phyloP scores from a whole-genome alignment of 2,329 filamentous ascomycete genomes.

The Colletotrichum viniferum region DNA sequence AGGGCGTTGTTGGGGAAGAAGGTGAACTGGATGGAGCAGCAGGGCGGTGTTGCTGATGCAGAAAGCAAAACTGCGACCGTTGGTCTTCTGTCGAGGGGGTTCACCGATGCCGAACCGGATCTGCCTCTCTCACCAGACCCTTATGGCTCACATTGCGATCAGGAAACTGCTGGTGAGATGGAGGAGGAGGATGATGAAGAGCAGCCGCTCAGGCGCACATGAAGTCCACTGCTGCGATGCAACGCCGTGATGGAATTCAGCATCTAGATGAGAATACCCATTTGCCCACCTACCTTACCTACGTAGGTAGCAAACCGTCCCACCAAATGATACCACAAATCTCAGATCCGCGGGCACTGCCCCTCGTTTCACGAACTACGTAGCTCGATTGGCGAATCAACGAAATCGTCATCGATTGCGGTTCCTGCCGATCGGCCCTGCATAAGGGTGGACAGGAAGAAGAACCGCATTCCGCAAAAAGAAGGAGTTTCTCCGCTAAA shows the following conservation, averaged over 20 bases:
- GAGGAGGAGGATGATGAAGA: neutral
- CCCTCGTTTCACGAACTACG: neutral
- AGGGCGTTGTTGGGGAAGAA: neutral
- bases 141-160: neutral
- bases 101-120: neutral
- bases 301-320: too few species aligned
- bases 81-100: neutral
- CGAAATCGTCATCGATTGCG: slow-evolving; percentile 11
- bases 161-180: neutral
- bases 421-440: slow-evolving; percentile 9
- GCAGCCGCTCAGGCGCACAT: neutral
- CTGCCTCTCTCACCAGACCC: neutral
- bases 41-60: neutral
- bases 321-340: neutral
- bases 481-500: neutral
- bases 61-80: neutral
- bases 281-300: too few species aligned
- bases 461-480: neutral
- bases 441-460: neutral
- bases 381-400: slow-evolving; percentile 10
- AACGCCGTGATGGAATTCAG: neutral
- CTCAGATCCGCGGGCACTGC: neutral
- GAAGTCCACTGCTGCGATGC: neutral
- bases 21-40: slow-evolving; percentile 15
- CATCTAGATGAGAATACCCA: neutral